Evolutionary conservation across 1,284 basidiomycete species (phyloP).

Genomic region (Boletus semigastroideus): DNA sequence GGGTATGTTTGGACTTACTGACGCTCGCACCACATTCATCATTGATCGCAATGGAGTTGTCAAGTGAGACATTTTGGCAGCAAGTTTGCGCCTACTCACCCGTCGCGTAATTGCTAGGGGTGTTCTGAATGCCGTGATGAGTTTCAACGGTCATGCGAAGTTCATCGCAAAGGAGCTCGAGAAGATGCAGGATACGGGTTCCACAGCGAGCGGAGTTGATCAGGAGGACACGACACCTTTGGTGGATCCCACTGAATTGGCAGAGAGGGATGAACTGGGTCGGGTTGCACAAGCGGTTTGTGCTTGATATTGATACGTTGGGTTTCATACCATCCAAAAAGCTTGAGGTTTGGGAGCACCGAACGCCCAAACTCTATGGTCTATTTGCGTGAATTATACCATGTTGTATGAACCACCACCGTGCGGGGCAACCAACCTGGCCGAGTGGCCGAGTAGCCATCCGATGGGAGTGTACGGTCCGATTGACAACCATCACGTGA

Average conservation of each 20-base stretch:
- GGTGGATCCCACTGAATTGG: constrained; percentile 4
- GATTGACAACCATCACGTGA: constrained; percentile 33
- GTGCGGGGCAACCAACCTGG: no score
- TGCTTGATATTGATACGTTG: constrained; percentile 7
- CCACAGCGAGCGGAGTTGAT: not conserved
- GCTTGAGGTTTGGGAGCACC: no score
- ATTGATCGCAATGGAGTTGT: constrained; percentile 70
- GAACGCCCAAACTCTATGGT: no score
- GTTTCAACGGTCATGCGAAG: constrained; percentile 61
- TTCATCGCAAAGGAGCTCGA: constrained; percentile 68
- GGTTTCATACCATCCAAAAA: no score
- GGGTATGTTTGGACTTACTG: constrained; percentile 61
- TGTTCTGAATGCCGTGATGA: constrained; percentile 54
- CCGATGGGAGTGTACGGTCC: no score
- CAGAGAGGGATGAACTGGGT: constrained; percentile 17
- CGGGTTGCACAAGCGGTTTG: constrained; percentile 18
- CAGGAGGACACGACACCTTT: not conserved
- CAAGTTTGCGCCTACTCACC: not conserved
- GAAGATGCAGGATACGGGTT: constrained; percentile 42
- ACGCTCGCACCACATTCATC: constrained; percentile 72
- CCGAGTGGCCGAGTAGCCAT: no score
- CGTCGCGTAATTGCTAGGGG: constrained; percentile 38
- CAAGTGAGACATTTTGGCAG: constrained; percentile 37
- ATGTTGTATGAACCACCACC: no score
- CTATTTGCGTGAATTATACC: no score